These are phyloP conservation scores for Globisporangium middletonii DNA, from an alignment of 352 stramenopile genomes.

Conservation along the genomic window DNA sequence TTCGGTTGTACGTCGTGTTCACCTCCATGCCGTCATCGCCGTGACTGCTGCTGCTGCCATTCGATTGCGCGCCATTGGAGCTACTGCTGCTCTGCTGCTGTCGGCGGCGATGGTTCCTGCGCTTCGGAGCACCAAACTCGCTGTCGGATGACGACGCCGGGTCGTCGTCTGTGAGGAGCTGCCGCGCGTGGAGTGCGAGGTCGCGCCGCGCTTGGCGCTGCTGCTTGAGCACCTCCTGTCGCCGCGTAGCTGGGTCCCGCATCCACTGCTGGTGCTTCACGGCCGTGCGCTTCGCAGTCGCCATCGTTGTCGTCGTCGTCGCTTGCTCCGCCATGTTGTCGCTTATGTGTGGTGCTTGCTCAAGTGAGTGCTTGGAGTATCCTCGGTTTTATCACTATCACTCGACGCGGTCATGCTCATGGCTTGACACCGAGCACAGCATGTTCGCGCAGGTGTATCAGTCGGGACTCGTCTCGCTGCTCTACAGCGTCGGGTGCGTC, in stretches of 20 bases:
- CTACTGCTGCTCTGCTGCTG: not conserved
- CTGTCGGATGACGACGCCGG: constrained; percentile 19
- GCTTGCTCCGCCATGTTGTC: not conserved
- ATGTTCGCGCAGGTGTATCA: constrained; percentile 54
- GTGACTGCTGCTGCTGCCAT: not conserved
- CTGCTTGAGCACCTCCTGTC: constrained; percentile 48
- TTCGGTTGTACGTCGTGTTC: constrained; percentile 4
- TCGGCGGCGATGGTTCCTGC: constrained; percentile 11
- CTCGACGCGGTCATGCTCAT: too few relatives aligned
- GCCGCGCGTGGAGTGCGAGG: constrained; percentile 69
- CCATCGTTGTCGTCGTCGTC: not conserved
- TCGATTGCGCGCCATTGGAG: not conserved
- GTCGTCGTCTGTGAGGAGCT: constrained; percentile 37
- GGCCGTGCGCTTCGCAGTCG: constrained; percentile 31
- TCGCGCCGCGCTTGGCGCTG: constrained; percentile 75
- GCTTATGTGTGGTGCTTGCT: not conserved
- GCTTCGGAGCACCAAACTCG: constrained; percentile 10
- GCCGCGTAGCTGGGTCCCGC: constrained; percentile 46
- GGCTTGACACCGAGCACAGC: not conserved
- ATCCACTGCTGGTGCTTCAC: constrained; percentile 71
- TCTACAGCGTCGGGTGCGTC: constrained; percentile 58
- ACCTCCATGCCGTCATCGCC: constrained; percentile 22
- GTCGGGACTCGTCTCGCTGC: constrained; percentile 45
- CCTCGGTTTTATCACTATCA: too few relatives aligned
- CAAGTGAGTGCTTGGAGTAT: too few relatives aligned